A percentile compares a stretch with the other conserved stretches of the same genome.
phyloP scores from a whole-genome alignment of 2,329 filamentous ascomycete species.

The Fusarium mundagurra region DNA sequence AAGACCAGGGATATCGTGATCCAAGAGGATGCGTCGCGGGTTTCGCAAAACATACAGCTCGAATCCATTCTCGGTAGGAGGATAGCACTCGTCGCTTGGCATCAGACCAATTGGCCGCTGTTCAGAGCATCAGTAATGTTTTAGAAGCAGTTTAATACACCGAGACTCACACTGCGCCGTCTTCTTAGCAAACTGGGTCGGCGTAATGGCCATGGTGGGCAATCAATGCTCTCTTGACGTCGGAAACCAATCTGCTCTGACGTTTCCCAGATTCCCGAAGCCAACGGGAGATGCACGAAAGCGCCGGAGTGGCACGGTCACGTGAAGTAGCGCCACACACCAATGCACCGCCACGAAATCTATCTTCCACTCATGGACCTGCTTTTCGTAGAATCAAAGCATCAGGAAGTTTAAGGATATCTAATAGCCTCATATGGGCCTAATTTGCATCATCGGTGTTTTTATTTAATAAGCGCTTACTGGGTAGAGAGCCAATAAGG shows the following conservation, averaged over 20 bases:
- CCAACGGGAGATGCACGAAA: conserved; percentile 41
- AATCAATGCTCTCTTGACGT: conserved; percentile 49
- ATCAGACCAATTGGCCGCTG: conserved; percentile 90
- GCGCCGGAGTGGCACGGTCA: conserved; percentile 33
- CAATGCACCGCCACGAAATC: conserved; percentile 33
- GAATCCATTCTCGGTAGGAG: conserved; percentile 95
- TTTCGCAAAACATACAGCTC: conserved; percentile 76
- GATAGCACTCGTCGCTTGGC: conserved; percentile 86
- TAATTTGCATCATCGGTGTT: neutral
- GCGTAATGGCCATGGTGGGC: conserved; percentile 84
- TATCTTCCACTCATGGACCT: conserved; percentile 31
- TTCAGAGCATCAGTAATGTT: conserved; percentile 49
- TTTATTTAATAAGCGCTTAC: neutral
- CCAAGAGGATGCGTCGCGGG: neutral
- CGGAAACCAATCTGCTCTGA: conserved; percentile 44
- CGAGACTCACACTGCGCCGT: conserved; percentile 76
- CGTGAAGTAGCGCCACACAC: conserved; percentile 42
- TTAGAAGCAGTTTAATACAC: conserved; percentile 2
- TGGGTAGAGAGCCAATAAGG: neutral
- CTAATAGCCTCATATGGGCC: neutral
- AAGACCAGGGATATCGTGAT: neutral
- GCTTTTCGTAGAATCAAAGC: conserved; percentile 30
- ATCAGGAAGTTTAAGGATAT: neutral
- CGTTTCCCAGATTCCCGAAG: conserved; percentile 42
- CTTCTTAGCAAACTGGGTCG: conserved; percentile 87